Base-by-base conservation (phyloP, 2,329 filamentous ascomycete genomes). In the Fusarium nodosum region DNA sequence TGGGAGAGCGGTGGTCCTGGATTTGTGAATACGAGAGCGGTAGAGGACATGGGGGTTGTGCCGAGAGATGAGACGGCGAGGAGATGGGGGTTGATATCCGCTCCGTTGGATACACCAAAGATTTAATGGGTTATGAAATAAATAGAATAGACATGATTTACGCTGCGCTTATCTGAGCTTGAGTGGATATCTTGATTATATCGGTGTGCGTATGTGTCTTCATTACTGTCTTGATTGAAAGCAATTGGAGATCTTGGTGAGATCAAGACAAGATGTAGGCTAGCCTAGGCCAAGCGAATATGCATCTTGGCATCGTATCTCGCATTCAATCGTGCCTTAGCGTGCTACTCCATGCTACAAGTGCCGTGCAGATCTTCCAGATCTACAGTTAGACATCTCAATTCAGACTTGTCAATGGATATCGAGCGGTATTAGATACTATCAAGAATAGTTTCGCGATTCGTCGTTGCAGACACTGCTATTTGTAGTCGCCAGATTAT, bases 1-100 rank as follows among this genome's bases (percentile, higher is more conserved):
- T 93, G 90, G 90, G 81, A 83, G 38, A 90, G 88, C 70, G 90
- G 90, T 2, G 83, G 79, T 4, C 77, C 79, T 33, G 77, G 71
- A 0, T 86, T 82, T 64, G 77, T 81, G 7, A 84, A 85, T 71
- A 48, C 73, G 11, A 77, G 79, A 20, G 22, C 31, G 16, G 13
- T 36, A 9, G 36, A 64, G 20, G 64, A 58, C 18, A 74, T 73
- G 66, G 79, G 78, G 1, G 59, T 68, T 26, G 68, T 80, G 36
- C 78, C 79, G 2, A 60, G 70, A 12, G 78, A 80, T 61, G 77
- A 46, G 36, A 64, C 69, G 10, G 57, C 67, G 8, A 60, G 71
- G 63, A 60, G 71, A 30, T 74, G 72, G 72, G 47, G 57, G 12
- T 60, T 79, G 68, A 65, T 76, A 65, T 66, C 74, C 47, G 68